Conservation (phyloP, 2,329 filamentous ascomycete species). For the Calonectria pteridis region DNA sequence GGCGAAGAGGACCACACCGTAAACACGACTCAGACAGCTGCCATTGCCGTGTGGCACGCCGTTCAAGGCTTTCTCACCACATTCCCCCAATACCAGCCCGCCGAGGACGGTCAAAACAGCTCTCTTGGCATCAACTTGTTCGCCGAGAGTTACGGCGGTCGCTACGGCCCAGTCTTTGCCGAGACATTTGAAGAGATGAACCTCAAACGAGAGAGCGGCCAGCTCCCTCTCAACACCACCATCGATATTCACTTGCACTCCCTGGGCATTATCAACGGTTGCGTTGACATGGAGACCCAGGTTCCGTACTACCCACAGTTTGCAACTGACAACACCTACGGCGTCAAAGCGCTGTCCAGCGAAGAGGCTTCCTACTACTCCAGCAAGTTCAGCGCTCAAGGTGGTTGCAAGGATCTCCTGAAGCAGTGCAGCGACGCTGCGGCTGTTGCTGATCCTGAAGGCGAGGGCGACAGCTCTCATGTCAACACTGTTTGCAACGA, state of each 20-base stretch:
- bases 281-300: conserved; percentile 75
- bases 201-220: conserved; percentile 62
- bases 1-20: conserved; percentile 60
- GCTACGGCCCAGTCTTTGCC: conserved; percentile 76
- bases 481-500: conserved; percentile 64
- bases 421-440: conserved; percentile 62
- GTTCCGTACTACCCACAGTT: conserved; percentile 68
- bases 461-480: conserved; percentile 53
- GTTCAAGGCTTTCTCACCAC: conserved; percentile 70
- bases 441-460: conserved; percentile 53
- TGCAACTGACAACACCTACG: conserved; percentile 75
- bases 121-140: conserved; percentile 73
- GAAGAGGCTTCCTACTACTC: conserved; percentile 62
- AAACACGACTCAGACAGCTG: conserved; percentile 68
- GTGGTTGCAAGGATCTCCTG: conserved; percentile 68
- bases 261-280: conserved; percentile 79
- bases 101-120: conserved; percentile 50
- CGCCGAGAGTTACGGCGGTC: conserved; percentile 77
- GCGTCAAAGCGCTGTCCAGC: conserved; percentile 67
- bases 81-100: conserved; percentile 70
- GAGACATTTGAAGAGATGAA: conserved; percentile 73
- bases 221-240: conserved; percentile 61
- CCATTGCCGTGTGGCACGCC: conserved; percentile 74
- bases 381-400: conserved; percentile 45
- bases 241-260: conserved; percentile 72